Percentiles rank a stretch among this genome's conserved stretches.
Conservation (phyloP, 257 asterid genomes). For the Solanum raphanifolium region DNA sequence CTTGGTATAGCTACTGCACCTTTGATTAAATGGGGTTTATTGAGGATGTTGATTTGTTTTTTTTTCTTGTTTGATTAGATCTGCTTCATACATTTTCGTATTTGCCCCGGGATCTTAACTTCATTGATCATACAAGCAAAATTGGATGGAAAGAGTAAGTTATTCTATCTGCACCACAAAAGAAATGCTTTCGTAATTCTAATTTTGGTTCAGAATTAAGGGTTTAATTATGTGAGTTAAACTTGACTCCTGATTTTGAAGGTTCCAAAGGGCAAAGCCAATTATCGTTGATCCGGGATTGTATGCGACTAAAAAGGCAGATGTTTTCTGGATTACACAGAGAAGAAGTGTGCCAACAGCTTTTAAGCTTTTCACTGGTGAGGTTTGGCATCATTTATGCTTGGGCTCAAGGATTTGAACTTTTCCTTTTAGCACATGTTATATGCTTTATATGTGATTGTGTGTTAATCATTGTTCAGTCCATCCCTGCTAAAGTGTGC, state of each 20-base stretch:
- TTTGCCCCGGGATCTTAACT: slow-evolving; percentile 89
- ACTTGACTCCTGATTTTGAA: slow-evolving; percentile 5
- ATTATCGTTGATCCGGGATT: slow-evolving; percentile 86
- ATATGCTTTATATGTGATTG: neutral
- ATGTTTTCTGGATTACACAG: slow-evolving; percentile 95
- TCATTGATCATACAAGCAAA: slow-evolving; percentile 87
- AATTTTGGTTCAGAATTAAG: neutral
- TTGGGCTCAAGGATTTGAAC: neutral
- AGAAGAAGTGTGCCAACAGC: slow-evolving; percentile 97
- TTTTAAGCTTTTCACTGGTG: slow-evolving; percentile 88
- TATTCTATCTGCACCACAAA: neutral
- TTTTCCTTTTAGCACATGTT: neutral
- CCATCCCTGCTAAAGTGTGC: neutral
- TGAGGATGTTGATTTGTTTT: slow-evolving; percentile 2
- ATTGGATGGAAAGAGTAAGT: slow-evolving; percentile 99
- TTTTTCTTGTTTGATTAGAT: slow-evolving; percentile 34
- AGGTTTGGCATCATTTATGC: slow-evolving; percentile 8
- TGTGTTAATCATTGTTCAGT: neutral
- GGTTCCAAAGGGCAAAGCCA: slow-evolving; percentile 94
- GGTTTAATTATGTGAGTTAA: neutral
- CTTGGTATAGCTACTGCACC: neutral
- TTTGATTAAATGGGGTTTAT: neutral
- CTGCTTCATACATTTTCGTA: slow-evolving; percentile 79
- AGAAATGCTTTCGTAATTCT: neutral
- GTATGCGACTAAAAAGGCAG: slow-evolving; percentile 72